These are phyloP conservation scores for Tetrapisispora taiwanensis DNA, from an alignment of 805 yeast genomes.

Conservation along the genomic window DNA sequence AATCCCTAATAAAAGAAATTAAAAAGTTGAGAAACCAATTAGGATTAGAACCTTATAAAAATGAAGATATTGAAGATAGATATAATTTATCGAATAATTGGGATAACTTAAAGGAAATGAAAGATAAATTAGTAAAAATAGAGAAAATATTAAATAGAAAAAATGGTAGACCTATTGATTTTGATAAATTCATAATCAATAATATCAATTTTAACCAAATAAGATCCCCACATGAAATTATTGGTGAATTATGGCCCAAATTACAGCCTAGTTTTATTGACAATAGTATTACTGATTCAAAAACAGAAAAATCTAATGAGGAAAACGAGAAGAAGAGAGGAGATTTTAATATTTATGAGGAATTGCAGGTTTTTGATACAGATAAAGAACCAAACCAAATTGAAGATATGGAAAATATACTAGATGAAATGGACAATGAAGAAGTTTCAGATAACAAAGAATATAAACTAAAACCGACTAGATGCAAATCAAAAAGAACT, in stretches of 20 bases:
- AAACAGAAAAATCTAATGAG: too few species aligned
- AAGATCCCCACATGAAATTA: slow-evolving; percentile 27
- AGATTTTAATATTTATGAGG: background rate
- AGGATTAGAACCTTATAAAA: slow-evolving; percentile 27
- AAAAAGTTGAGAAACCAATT: slow-evolving; percentile 38
- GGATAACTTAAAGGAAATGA: slow-evolving; percentile 30
- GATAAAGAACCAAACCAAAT: too few species aligned
- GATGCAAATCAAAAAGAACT: too few species aligned
- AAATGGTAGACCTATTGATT: slow-evolving; percentile 6
- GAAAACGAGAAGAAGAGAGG: too few species aligned
- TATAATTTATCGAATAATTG: slow-evolving; percentile 23
- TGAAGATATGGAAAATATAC: too few species aligned
- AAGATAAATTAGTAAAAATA: slow-evolving; percentile 26
- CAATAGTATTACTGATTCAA: too few species aligned
- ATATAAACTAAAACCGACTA: too few species aligned
- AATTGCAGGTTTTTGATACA: too few species aligned
- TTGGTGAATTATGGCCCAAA: slow-evolving; percentile 23
- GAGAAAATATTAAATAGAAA: slow-evolving; percentile 12
- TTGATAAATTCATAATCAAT: slow-evolving; percentile 16
- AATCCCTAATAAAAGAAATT: slow-evolving; percentile 51
- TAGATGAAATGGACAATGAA: too few species aligned
- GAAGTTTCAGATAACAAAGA: too few species aligned
- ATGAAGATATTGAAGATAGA: slow-evolving; percentile 23
- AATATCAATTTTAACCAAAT: slow-evolving; percentile 17
- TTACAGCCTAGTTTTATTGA: too few species aligned